Percentiles rank a stretch among this genome's conserved stretches.
Conservation (phyloP, 2,329 filamentous ascomycete species). For the Trichoderma pleuroti region DNA sequence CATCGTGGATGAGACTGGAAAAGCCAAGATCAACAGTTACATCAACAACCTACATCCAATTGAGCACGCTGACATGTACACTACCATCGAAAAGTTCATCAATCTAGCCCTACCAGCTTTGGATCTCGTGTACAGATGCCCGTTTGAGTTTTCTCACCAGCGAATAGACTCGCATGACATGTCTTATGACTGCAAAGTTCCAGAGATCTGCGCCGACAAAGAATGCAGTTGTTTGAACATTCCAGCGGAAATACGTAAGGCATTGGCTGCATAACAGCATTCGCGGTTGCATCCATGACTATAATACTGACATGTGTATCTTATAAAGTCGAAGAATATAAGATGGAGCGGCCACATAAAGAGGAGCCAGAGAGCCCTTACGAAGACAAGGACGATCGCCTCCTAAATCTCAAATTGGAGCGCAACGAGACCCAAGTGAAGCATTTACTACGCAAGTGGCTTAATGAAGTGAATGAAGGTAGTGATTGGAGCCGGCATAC, state of each 20-base stretch:
- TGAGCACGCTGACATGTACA: neutral
- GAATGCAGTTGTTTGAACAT: neutral
- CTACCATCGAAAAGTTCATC: neutral
- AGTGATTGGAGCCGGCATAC: rapidly evolving
- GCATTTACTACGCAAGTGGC: rapidly evolving
- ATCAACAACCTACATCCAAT: neutral
- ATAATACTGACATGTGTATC: too few relatives aligned
- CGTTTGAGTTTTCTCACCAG: too few relatives aligned
- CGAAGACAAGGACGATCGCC: too few relatives aligned
- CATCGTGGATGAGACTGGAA: neutral
- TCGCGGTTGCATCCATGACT: too few relatives aligned
- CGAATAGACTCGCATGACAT: rapidly evolving
- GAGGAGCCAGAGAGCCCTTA: too few relatives aligned
- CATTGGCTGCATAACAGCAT: too few relatives aligned
- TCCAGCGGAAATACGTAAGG: too few relatives aligned
- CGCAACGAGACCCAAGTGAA: neutral
- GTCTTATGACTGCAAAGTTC: neutral
- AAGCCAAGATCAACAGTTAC: neutral
- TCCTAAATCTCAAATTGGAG: neutral
- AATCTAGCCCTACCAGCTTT: neutral
- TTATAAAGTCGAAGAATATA: too few relatives aligned
- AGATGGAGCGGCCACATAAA: too few relatives aligned
- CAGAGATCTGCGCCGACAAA: rapidly evolving
- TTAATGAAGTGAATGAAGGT: neutral
- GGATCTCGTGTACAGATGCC: neutral